Evolutionary conservation across 768 basidiomycete species (phyloP), one percentile per base, ranked within the genome.

Genomic region (Scleroderma citrinum): DNA sequence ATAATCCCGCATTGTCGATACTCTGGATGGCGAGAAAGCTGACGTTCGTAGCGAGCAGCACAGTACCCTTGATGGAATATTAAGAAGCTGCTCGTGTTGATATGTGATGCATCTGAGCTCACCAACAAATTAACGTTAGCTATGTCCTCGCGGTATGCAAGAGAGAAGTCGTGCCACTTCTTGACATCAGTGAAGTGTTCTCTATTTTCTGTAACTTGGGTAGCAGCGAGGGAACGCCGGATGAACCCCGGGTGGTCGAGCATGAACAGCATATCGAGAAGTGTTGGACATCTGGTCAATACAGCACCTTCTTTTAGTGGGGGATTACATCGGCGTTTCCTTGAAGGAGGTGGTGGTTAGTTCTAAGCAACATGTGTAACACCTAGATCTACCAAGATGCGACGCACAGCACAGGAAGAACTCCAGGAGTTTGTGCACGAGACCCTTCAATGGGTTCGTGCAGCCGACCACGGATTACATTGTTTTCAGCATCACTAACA

Each of bases 41-140:
- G 2, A 82, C 72, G 48, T 79, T 78, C 3, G 74, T 75, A 17
- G 72, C 72, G 5, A 80, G 59, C 30, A 81, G 59, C 16, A 80
- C 75, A 2, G 75, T 76, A 1, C 69, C 69, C 77, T 80, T 17
- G 24, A 5, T 29, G 8, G 26, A 19, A 16, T 13, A n/a, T n/a
- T 35, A 3, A 41, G 40, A n/a, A 12, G 4, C 8, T 12, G 21
- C 14, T 12, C 13, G 1, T 35, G 34, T n/a, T 13, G 5, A 35
- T 7, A n/a, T 20, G 21, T 24, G 6, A 41, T 10, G 1, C 16
- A 23, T 21, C 40, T 16, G n/a, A n/a, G 23, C 21, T 24, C 13
- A 41, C 40, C 2, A 41, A 24, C 14, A 41, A 21, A 8, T 24
- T 41, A 7, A 41, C n/a, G 23, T 41, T 41, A 21, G 8, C 21